Evolutionary conservation across 2,329 filamentous ascomycete species (phyloP), one percentile per base, ranked within the genome.

Genomic region (Verticillium longisporum): DNA sequence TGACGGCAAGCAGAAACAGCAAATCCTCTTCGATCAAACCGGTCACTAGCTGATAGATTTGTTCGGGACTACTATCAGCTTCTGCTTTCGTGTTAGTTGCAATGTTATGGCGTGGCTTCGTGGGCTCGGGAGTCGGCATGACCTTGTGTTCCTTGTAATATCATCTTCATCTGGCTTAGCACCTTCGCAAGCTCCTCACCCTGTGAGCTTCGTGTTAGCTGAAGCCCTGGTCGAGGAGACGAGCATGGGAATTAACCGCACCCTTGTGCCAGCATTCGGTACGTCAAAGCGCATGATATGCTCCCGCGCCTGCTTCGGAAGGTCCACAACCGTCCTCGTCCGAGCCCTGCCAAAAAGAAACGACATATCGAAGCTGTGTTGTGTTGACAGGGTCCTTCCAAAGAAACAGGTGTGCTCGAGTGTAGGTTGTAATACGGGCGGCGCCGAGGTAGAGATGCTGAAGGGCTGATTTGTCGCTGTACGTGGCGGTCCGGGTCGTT

Each of bases 111-210:
- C 26, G 45, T 26, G 38, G 38, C 26, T 33, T 31, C n/a, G 18
- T 18, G 26, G 26, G 62, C 14, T 18, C 14, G 26, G 54, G 31
- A 18, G 9, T 18, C 26, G 3, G 21, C 15, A 4, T 10, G 82
- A 96, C 92, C 92, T 76, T 91, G 91, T 63, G 92, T 97, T 66
- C 94, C 95, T 80, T 98, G 94, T 14, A 99, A 85, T 62, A 95
- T 87, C 65, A 92, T 79, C 75, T 98, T 98, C 88, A 98, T 96
- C 74, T 96, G 91, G 59, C 84, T 83, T 65, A 99, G 83, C 67
- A 93, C 88, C 72, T 92, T 91, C 57, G 91, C 89, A 65, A 96
- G 82, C 71, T 97, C 93, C 72, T 98, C 94, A 64, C 88, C 84
- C 92, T 97, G 68, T 58, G 54, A 59, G 32, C 57, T 59, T 64